A percentile compares a stretch with the other conserved stretches of the same genome.
Evolutionary conservation across 2,329 filamentous ascomycete genomes (phyloP).

Genomic region (Ceratocystis smalleyi): DNA sequence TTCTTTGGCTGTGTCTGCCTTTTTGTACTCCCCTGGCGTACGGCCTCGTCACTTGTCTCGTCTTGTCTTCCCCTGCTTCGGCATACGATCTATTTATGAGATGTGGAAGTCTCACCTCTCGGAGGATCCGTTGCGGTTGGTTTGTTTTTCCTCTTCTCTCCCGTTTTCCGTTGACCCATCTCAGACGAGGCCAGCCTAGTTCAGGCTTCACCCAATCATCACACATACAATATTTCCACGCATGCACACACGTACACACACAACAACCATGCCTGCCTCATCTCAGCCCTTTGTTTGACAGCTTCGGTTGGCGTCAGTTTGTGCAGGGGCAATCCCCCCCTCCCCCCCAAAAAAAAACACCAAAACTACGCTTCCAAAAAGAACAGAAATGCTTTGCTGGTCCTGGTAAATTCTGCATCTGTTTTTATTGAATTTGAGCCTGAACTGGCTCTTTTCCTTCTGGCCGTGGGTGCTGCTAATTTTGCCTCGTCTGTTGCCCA

Average conservation of each 20-base stretch:
- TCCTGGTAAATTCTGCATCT: not conserved
- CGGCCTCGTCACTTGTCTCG: not conserved
- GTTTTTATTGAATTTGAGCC: not conserved
- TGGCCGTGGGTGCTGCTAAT: not conserved
- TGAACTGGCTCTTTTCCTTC: not conserved
- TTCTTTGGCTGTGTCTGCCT: not conserved
- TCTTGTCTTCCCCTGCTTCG: not conserved
- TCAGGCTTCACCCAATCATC: not conserved
- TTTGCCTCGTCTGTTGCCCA: not conserved
- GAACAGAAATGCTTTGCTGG: not conserved
- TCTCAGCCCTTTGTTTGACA: slow-evolving; percentile 5
- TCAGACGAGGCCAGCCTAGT: not conserved
- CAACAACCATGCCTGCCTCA: not conserved
- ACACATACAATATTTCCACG: not conserved
- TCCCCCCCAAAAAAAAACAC: too few species aligned
- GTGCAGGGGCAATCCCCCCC: not conserved
- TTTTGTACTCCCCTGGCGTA: not conserved
- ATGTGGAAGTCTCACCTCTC: slow-evolving; percentile 1
- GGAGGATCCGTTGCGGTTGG: not conserved
- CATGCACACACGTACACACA: not conserved
- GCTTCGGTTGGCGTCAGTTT: slow-evolving; percentile 3
- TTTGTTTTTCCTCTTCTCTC: not conserved
- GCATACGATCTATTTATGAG: not conserved
- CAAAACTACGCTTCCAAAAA: too few species aligned
- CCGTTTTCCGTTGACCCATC: not conserved